phyloP scores from a whole-genome alignment of 257 asterid species.

The Przewalskia tangutica region DNA sequence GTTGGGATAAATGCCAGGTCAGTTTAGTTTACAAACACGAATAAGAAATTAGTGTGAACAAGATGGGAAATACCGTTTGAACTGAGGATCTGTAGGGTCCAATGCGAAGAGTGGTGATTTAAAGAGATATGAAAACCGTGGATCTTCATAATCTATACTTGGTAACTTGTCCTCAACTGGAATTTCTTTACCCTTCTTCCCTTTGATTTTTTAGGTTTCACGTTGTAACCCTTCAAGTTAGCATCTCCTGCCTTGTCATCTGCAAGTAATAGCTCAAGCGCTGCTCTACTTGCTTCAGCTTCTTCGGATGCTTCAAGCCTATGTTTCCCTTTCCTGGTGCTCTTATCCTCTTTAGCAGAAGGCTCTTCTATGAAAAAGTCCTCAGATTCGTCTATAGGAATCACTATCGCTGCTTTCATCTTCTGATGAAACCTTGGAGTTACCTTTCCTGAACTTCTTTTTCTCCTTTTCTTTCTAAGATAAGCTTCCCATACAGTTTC shows the following conservation, averaged over 20 bases:
- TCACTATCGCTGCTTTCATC: conserved; percentile 49
- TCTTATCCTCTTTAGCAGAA: conserved; percentile 16
- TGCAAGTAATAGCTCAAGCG: conserved; percentile 78
- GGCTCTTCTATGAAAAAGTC: conserved; percentile 74
- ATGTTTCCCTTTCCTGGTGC: conserved; percentile 21
- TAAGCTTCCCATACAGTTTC: conserved; percentile 84
- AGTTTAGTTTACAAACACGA: not conserved
- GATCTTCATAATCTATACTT: conserved; percentile 47
- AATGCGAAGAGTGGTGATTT: conserved; percentile 54
- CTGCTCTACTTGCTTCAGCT: conserved; percentile 69
- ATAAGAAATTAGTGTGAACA: not conserved
- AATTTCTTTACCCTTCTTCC: conserved; percentile 48
- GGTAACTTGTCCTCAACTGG: conserved; percentile 63
- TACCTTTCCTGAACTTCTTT: conserved; percentile 49
- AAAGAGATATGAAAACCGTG: conserved; percentile 59
- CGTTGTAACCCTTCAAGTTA: conserved; percentile 63
- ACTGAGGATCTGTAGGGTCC: conserved; percentile 98
- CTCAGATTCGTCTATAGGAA: conserved; percentile 38
- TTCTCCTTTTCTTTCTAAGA: conserved; percentile 66
- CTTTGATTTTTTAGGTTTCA: conserved; percentile 52
- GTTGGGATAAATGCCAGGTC: not conserved
- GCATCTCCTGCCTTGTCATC: conserved; percentile 53
- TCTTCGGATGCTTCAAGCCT: conserved; percentile 31
- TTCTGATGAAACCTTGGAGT: conserved; percentile 59
- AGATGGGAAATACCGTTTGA: conserved; percentile 51